These are phyloP conservation scores for Rutidosis leptorrhynchoides DNA, from an alignment of 129 eudicot genomes.

Conservation along the genomic window DNA sequence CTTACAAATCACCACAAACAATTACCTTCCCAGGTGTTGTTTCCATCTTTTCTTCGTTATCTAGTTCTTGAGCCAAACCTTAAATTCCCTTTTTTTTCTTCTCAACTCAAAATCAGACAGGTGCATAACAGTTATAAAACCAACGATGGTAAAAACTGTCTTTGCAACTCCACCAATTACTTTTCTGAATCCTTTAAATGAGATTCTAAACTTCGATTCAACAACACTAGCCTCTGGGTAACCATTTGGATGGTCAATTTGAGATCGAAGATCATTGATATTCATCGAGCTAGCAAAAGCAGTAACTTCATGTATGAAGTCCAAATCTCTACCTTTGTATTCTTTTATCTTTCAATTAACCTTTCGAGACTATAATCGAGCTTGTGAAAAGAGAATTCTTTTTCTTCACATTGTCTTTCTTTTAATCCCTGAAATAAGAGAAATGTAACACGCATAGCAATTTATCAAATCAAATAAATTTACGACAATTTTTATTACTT, in stretches of 20 bases:
- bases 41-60: constrained; percentile 29
- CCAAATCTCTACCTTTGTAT: constrained; percentile 73
- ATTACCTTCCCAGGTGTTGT: constrained; percentile 69
- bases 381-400: constrained; percentile 67
- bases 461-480: not conserved
- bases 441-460: not conserved
- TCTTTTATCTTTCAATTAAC: constrained; percentile 68
- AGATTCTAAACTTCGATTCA: constrained; percentile 30
- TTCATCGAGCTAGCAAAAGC: constrained; percentile 69
- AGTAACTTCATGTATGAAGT: constrained; percentile 71
- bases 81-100: constrained; percentile 35
- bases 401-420: constrained; percentile 86
- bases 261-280: constrained; percentile 68
- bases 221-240: constrained; percentile 21
- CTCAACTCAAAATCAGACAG: constrained; percentile 70
- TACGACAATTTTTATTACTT: not conserved
- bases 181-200: constrained; percentile 41
- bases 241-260: constrained; percentile 29
- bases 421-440: constrained; percentile 52
- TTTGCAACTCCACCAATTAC: constrained; percentile 61
- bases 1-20: constrained; percentile 75
- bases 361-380: constrained; percentile 66
- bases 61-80: constrained; percentile 35
- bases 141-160: constrained; percentile 54
- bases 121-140: constrained; percentile 59